Evolutionary conservation across 2,329 filamentous ascomycete species (phyloP), one percentile per base, ranked within the genome.

Genomic region (Nothopassalora personata): DNA sequence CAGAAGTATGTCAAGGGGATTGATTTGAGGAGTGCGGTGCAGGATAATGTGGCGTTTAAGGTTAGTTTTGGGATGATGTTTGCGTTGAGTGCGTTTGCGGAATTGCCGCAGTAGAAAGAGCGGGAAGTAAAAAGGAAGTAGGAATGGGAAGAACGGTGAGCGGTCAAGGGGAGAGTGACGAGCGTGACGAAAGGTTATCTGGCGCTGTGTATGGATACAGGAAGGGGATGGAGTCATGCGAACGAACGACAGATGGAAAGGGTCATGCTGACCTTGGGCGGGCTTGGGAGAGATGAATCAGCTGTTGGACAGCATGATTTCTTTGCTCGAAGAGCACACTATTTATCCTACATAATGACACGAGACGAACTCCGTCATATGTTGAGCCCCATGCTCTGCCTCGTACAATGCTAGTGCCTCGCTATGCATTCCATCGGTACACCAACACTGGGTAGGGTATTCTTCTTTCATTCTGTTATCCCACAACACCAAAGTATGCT

Each of bases 21-120:
- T 28, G 77, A 84, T 66, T 60, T 84, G 19, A 72, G 77, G 49
- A 78, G 77, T 4, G 75, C 80, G 49, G 73, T 87, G 55, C 78
- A 81, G 66, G 78, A 81, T 60, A 83, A 85, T 65, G 80, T 83
- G 1, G 82, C 82, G 18, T 87, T 89, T 70, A 88, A 87, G 70
- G 71, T 86, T 23, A 85, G 86, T 3, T 91, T 92, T 71, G 84
- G 85, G n/a, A 69, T 84, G 46, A 88, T 88, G 30, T 91, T 91
- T 74, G 83, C 86, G 28, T 74, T 91, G 68, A 87, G 87, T 52
- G 84, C 83, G 2, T 88, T 88, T 79, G 80, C 80, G 68, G 73
- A 77, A 53, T 80, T 87, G 57, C 59, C 58, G 34, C 47, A 57
- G 49, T 60, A 51, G 31, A 59, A 59, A 28, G 34, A 50, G 28